These are phyloP conservation scores for Davidsoniella eucalypti DNA, from an alignment of 2,329 filamentous ascomycete species.

Conservation along the genomic window DNA sequence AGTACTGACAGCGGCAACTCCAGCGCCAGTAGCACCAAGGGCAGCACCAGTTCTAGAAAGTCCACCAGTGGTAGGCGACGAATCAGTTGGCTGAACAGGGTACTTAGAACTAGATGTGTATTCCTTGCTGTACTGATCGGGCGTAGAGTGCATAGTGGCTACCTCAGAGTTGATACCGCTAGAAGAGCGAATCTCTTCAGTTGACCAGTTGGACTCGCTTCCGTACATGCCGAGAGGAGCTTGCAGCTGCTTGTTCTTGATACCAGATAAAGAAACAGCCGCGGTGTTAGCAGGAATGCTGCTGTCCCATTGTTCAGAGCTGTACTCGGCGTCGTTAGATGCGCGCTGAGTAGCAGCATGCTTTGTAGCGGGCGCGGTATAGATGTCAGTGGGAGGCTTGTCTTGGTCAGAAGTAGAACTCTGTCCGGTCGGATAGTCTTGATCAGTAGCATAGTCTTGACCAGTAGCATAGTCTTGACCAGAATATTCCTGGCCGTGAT, in stretches of 20 bases:
- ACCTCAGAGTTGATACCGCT: not conserved
- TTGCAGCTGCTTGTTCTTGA: slow-evolving; percentile 3
- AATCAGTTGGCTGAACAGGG: not conserved
- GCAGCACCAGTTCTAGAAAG: not conserved
- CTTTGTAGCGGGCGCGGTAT: not conserved
- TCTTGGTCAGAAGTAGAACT: too few species aligned
- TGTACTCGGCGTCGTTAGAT: slow-evolving; percentile 1
- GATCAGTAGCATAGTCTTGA: too few species aligned
- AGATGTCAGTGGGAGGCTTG: not conserved
- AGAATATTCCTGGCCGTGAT: not conserved
- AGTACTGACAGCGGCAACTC: not conserved
- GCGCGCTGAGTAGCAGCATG: not conserved
- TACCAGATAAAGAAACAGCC: not conserved
- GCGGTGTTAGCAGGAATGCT: not conserved
- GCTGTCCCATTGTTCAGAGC: slow-evolving; percentile 4
- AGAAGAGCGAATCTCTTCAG: slow-evolving; percentile 9
- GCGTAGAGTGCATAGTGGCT: not conserved
- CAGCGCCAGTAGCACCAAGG: not conserved
- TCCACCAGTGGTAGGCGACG: too few species aligned
- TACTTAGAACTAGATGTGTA: not conserved
- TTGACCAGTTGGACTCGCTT: slow-evolving; percentile 9
- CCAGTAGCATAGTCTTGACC: too few species aligned
- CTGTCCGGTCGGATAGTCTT: not conserved
- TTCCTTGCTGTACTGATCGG: not conserved
- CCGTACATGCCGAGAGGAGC: slow-evolving; percentile 2